Evolutionary conservation across 2,329 filamentous ascomycete species (phyloP).

Genomic region (Alternaria conjuncta): DNA sequence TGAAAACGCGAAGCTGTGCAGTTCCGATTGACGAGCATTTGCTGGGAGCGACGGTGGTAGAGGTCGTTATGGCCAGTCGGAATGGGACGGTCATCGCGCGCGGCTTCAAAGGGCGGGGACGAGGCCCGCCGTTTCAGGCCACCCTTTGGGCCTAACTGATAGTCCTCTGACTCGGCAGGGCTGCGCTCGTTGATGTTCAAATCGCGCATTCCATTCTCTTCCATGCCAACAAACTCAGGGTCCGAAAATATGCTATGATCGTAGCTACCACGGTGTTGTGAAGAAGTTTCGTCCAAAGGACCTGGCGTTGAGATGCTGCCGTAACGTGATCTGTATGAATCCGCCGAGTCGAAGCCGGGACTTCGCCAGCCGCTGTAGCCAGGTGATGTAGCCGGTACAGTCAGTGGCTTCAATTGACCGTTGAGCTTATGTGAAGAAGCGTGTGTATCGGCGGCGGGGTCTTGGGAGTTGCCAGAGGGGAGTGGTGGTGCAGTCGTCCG

Average conservation of each 20-base stretch:
- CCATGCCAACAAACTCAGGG: constrained; percentile 57
- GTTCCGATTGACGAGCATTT: constrained; percentile 62
- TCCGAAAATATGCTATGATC: constrained; percentile 63
- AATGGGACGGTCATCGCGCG: constrained; percentile 55
- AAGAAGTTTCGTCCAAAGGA: constrained; percentile 57
- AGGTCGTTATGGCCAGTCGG: constrained; percentile 55
- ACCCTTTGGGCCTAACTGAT: constrained; percentile 53
- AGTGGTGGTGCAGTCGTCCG: constrained; percentile 47
- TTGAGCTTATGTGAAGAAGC: constrained; percentile 50
- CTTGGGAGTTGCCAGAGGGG: constrained; percentile 41
- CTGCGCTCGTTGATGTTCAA: constrained; percentile 62
- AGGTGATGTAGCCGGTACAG: constrained; percentile 54
- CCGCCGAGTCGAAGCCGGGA: constrained; percentile 47
- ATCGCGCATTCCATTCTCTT: constrained; percentile 60
- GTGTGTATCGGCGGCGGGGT: constrained; percentile 45
- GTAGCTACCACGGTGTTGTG: constrained; percentile 67
- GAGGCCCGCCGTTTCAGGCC: constrained; percentile 70
- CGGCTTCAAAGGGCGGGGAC: constrained; percentile 65
- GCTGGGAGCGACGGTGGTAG: constrained; percentile 61
- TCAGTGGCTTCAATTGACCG: constrained; percentile 53
- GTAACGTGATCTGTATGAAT: constrained; percentile 52
- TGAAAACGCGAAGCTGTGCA: constrained; percentile 63
- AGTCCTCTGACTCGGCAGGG: constrained; percentile 54
- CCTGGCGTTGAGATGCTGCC: constrained; percentile 56
- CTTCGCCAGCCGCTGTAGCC: constrained; percentile 52